Evolutionary conservation across 2,329 filamentous ascomycete species (phyloP).

Genomic region (Verticillium alfalfae): DNA sequence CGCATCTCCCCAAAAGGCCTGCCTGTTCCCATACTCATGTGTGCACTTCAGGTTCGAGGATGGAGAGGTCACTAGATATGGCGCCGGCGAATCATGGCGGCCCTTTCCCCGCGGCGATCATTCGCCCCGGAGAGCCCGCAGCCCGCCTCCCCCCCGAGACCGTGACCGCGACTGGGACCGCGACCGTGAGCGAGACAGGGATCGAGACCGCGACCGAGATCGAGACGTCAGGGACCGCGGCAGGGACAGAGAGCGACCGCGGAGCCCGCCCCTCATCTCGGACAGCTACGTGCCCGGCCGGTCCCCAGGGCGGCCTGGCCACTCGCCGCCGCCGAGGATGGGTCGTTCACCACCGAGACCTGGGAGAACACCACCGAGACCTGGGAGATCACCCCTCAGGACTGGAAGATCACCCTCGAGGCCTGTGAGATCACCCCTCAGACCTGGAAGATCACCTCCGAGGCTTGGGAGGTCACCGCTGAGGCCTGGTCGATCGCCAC

Average conservation of each 20-base stretch:
- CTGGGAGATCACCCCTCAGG: background rate
- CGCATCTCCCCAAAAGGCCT: background rate
- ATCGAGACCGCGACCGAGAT: slow-evolving; percentile 14
- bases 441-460: background rate
- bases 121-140: slow-evolving; percentile 32
- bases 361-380: background rate
- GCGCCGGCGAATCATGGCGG: slow-evolving; percentile 56
- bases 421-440: background rate
- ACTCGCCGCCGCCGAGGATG: background rate
- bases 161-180: slow-evolving; percentile 12
- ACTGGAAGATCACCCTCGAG: background rate
- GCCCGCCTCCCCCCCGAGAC: slow-evolving; percentile 13
- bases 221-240: slow-evolving; percentile 4
- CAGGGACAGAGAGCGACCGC: slow-evolving; percentile 16
- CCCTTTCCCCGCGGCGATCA: slow-evolving; percentile 45
- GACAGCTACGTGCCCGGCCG: slow-evolving; percentile 42
- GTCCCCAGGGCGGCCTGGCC: slow-evolving; percentile 27
- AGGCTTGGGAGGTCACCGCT: background rate
- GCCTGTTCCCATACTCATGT: background rate
- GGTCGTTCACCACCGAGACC: background rate
- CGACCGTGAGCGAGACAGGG: slow-evolving; percentile 6
- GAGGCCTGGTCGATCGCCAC: background rate
- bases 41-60: slow-evolving; percentile 46
- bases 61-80: slow-evolving; percentile 56
- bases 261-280: slow-evolving; percentile 29